Evolutionary conservation across 163 green algal species (phyloP), one percentile per base, ranked within the genome.

Genomic region (Chlorella variabilis): DNA sequence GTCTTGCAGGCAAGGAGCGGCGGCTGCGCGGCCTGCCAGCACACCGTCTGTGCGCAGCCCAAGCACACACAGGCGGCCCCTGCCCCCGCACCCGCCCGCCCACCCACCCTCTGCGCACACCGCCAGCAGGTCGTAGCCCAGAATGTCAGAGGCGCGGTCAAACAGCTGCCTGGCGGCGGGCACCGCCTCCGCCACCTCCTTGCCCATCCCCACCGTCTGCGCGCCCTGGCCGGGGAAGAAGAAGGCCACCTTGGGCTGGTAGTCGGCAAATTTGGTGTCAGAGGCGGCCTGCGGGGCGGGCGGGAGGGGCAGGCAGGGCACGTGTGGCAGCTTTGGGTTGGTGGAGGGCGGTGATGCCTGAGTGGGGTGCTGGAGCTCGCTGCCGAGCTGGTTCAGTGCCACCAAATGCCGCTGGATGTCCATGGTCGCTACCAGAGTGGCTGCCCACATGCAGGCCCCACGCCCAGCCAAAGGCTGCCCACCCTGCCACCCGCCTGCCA

Each of bases 171-270:
- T 97, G 71, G 97, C 97, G 38, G 90, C 91, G 17, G 96, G 92
- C 7, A 96, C 90, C 59, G 93, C 85, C 13, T 88, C 91, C 2
- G 91, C 93, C 27, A 98, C 89, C 71, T 96, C 94, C 87, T 95
- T 94, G 59, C 91, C 95, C 96, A 99, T 99, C 82, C 96, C 96
- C 21, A 99, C 95, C 59, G 89, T 95, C 89, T 99, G 96, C 27
- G 97, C 96, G 38, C 96, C 97, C 87, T 99, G 96, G 31, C 96
- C 96, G 20, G 96, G 96, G 87, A 99, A 99, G 79, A 98, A 91
- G 59, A 98, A 97, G 21, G 96, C 96, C 4, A 89, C 88, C 31
- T 87, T 94, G 45, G 96, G 93, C 81, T 91, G 93, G 89, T 97
- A 98, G 75, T 93, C 86, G 0, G 87, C 91, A 88, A 98, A 98